Conservation (phyloP, 495 filamentous ascomycete genomes). For the Elasticomyces elasticus region DNA sequence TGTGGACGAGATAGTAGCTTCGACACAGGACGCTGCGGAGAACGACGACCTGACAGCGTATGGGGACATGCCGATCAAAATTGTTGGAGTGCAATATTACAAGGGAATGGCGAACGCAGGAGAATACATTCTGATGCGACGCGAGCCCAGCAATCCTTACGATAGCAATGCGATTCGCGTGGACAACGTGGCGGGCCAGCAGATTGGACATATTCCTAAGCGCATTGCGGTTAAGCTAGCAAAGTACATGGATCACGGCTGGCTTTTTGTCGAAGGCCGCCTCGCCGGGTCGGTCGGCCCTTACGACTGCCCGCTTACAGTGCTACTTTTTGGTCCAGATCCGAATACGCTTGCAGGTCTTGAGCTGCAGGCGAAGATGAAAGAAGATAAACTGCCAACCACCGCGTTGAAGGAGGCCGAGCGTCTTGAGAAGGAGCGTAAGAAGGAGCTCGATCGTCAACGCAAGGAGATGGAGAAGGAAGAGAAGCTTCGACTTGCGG, state of each 20-base stretch:
- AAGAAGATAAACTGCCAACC: slow-evolving; percentile 49
- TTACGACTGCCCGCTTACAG: slow-evolving; percentile 61
- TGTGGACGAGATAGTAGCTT: slow-evolving; percentile 12
- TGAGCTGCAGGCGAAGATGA: slow-evolving; percentile 50
- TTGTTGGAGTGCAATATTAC: slow-evolving; percentile 78
- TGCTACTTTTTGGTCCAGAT: slow-evolving; percentile 58
- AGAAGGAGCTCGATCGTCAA: slow-evolving; percentile 21
- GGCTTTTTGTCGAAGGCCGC: slow-evolving; percentile 54
- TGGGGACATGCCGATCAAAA: slow-evolving; percentile 45
- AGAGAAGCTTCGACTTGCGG: slow-evolving; percentile 21
- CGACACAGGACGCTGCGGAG: slow-evolving; percentile 11
- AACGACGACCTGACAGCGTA: slow-evolving; percentile 8
- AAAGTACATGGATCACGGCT: slow-evolving; percentile 52
- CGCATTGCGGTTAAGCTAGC: slow-evolving; percentile 59
- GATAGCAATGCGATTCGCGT: slow-evolving; percentile 73
- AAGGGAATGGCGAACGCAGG: slow-evolving; percentile 56
- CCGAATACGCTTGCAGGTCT: slow-evolving; percentile 29
- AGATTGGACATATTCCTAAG: slow-evolving; percentile 74
- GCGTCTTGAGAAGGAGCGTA: slow-evolving; percentile 36
- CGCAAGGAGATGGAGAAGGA: slow-evolving; percentile 17
- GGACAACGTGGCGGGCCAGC: slow-evolving; percentile 63
- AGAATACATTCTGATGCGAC: slow-evolving; percentile 56
- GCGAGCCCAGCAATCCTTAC: slow-evolving; percentile 65
- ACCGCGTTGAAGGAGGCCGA: slow-evolving; percentile 36
- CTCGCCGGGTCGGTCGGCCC: slow-evolving; percentile 50